Evolutionary conservation across 805 yeast genomes (phyloP), one percentile per base, ranked within the genome.

Genomic region (Kodamaea hsintzibuensis): DNA sequence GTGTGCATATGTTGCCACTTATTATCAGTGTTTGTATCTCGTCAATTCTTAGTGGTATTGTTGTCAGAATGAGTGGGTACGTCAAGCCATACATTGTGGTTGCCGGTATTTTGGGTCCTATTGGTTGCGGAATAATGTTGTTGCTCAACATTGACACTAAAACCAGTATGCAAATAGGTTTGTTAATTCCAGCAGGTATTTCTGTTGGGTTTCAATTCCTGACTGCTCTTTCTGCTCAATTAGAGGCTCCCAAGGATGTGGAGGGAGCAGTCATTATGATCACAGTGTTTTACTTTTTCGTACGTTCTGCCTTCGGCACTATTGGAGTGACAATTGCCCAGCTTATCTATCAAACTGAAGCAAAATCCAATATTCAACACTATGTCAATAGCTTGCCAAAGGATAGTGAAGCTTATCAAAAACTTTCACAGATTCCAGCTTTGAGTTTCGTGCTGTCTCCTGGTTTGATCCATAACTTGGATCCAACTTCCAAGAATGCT

Each of bases 241-340:
- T 82, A 7, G 66, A 73, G 18, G 82, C 83, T 10, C 84, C 86
- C 35, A 78, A 81, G 55, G 63, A 70, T 1, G 74, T 80, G 10
- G 49, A 47, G 4, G 86, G 85, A 13, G 73, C 79, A 2, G 70
- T 73, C 7, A 79, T 82, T 46, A 62, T 81, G 64, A 71, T 81
- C 1, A 80, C 84, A 4, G 65, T 83, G 0, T 69, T 75, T 49
- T 52, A 79, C 54, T 72, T 74, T 56, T 80, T 79, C 60, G 62
- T 61, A 49, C 66, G 67, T 53, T 63, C 74, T 1, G 38, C 64
- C 5, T 73, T 71, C 8, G 73, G 74, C 1, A 66, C 73, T 2
- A 52, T 73, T 9, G 67, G 70, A 10, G 65, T 69, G 18, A 60
- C 65, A 2, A 39, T 71, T 8, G 69, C 70, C 8, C 77, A 73